Evolutionary conservation across 371 early-diverging fungal genomes (phyloP).

Genomic region (Mucor plumbeus): DNA sequence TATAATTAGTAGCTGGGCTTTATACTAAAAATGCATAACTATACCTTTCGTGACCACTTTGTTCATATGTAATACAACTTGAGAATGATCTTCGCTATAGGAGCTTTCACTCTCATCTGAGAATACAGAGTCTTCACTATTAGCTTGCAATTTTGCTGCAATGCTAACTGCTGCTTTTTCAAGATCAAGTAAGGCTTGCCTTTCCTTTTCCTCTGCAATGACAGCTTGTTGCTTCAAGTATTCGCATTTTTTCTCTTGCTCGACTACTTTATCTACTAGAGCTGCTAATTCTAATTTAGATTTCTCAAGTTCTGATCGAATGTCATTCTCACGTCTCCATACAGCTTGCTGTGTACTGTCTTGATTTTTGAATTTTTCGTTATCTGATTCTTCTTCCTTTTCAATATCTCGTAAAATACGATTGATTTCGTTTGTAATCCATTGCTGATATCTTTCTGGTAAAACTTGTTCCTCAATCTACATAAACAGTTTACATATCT

Average conservation of each 20-base stretch:
- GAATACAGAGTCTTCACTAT: conserved; percentile 1
- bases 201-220: conserved; percentile 40
- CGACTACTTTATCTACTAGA: conserved; percentile 29
- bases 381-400: conserved; percentile 44
- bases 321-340: conserved; percentile 47
- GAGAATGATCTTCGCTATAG: background rate
- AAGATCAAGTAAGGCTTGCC: conserved; percentile 21
- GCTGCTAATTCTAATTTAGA: conserved; percentile 31
- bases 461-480: conserved; percentile 82
- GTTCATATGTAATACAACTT: conserved; percentile 6
- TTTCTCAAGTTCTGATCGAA: conserved; percentile 41
- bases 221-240: conserved; percentile 28
- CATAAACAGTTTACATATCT: background rate
- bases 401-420: conserved; percentile 78
- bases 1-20: no score
- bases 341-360: conserved; percentile 35
- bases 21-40: no score
- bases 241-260: conserved; percentile 37
- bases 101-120: conserved; percentile 10
- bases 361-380: conserved; percentile 31
- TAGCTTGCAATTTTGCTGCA: conserved; percentile 1
- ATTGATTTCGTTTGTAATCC: conserved; percentile 85
- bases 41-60: conserved; percentile 8
- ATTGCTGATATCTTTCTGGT: conserved; percentile 71
- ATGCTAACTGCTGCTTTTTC: conserved; percentile 12